Conservation (phyloP, 768 basidiomycete genomes). For the Suillus occidentalis region DNA sequence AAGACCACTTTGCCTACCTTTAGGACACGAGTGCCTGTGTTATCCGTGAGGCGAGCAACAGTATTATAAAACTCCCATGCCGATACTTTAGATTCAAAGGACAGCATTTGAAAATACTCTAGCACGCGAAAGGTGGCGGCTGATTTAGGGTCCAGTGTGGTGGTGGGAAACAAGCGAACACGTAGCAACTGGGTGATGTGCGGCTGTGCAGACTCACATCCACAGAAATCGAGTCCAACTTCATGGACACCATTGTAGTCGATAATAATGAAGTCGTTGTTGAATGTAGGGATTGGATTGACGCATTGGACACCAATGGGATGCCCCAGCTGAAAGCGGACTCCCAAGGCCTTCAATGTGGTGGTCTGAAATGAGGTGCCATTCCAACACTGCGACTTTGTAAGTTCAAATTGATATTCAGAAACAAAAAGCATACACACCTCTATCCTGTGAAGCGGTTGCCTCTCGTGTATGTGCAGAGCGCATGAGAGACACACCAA, state of each 20-base stretch:
- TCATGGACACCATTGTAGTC: slow-evolving; percentile 24
- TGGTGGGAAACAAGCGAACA: slow-evolving; percentile 12
- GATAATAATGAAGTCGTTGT: slow-evolving; percentile 20
- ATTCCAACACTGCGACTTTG: slow-evolving; percentile 18
- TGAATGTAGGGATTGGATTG: slow-evolving; percentile 2
- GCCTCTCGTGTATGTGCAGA: background rate
- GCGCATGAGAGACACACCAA: background rate
- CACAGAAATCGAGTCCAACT: slow-evolving; percentile 17
- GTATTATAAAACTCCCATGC: slow-evolving; percentile 26
- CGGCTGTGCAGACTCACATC: slow-evolving; percentile 8
- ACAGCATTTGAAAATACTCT: slow-evolving; percentile 25
- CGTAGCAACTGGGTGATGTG: slow-evolving; percentile 13
- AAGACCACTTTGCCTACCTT: slow-evolving; percentile 7
- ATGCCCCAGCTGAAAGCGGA: slow-evolving; percentile 28
- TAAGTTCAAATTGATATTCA: background rate
- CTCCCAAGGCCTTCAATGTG: slow-evolving; percentile 18
- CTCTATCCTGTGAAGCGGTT: background rate
- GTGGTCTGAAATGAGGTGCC: slow-evolving; percentile 16
- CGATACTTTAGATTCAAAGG: slow-evolving; percentile 29
- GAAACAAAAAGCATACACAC: no score
- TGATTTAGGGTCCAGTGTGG: slow-evolving; percentile 23
- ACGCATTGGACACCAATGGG: slow-evolving; percentile 14
- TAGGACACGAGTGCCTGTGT: slow-evolving; percentile 15
- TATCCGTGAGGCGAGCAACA: slow-evolving; percentile 9
- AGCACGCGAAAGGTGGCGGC: slow-evolving; percentile 29